Conservation (phyloP, 306 rosid species). For the Vigna angularis region DNA sequence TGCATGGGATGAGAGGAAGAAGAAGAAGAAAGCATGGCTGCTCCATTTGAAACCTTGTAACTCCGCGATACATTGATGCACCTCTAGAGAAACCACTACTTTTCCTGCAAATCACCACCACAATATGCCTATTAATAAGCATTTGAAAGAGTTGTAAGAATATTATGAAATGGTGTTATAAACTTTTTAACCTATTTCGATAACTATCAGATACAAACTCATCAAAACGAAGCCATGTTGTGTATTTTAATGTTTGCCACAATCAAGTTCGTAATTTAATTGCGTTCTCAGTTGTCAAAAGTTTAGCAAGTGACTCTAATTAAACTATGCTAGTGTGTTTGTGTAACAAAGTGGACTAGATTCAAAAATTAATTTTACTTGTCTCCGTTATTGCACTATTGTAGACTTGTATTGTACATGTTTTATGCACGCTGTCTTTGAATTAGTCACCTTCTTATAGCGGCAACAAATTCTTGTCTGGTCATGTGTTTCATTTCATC, state of each 20-base stretch:
- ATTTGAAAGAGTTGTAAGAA: neutral
- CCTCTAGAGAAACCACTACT: conserved; percentile 99
- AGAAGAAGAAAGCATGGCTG: conserved; percentile 23
- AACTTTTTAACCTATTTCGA: neutral
- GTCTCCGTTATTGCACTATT: neutral
- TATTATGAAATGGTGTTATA: neutral
- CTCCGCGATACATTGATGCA: conserved; percentile 99
- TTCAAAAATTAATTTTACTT: neutral
- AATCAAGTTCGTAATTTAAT: neutral
- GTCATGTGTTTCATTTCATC: conserved; percentile 99
- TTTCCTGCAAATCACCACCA: conserved; percentile 64
- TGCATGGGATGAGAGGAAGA: neutral
- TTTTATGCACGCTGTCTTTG: neutral
- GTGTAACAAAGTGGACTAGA: neutral
- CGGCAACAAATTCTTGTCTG: conserved; percentile 97
- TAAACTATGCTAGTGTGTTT: neutral
- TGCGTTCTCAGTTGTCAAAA: neutral
- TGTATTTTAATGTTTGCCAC: neutral
- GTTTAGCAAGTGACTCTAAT: neutral
- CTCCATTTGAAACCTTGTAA: conserved; percentile 71
- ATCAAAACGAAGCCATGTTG: neutral
- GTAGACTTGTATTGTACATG: neutral
- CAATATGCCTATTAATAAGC: neutral
- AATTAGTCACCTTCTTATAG: conserved; percentile 74
- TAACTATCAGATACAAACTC: neutral